phyloP scores from a whole-genome alignment of 2,329 filamentous ascomycete species.

The Epicoccum nigrum region DNA sequence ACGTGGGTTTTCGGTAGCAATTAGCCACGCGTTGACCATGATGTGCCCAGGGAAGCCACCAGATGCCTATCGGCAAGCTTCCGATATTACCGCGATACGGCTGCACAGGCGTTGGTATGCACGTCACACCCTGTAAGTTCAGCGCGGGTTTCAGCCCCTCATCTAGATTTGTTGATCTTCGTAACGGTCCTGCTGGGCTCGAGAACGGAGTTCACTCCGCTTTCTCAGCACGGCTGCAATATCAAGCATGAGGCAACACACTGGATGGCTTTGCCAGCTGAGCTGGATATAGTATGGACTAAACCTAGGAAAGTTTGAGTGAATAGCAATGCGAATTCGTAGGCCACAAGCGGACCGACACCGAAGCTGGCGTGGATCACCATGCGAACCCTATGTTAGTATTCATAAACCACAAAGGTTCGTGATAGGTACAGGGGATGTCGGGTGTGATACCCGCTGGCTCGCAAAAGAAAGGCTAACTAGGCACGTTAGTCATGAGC shows the following conservation, averaged over 20 bases:
- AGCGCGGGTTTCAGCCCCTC: constrained; percentile 11
- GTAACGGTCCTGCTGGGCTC: neutral
- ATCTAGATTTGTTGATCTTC: neutral
- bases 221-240: neutral
- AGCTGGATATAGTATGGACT: neutral
- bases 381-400: neutral
- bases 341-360: neutral
- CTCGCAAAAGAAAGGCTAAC: neutral
- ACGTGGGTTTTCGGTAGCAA: neutral
- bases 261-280: neutral
- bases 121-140: constrained; percentile 9
- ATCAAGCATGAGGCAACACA: neutral
- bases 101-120: constrained; percentile 6
- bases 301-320: constrained; percentile 1
- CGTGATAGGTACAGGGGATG: neutral
- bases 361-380: neutral
- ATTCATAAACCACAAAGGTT: neutral
- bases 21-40: neutral
- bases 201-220: constrained; percentile 9
- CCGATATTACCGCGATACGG: constrained; percentile 3
- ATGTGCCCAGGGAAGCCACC: neutral
- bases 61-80: constrained; percentile 9
- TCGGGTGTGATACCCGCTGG: neutral
- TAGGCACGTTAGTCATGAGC: too few relatives aligned
- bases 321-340: neutral